Evolutionary conservation across 495 filamentous ascomycete genomes (phyloP), one percentile per base, ranked within the genome.

Genomic region (Cairneyella variabilis): DNA sequence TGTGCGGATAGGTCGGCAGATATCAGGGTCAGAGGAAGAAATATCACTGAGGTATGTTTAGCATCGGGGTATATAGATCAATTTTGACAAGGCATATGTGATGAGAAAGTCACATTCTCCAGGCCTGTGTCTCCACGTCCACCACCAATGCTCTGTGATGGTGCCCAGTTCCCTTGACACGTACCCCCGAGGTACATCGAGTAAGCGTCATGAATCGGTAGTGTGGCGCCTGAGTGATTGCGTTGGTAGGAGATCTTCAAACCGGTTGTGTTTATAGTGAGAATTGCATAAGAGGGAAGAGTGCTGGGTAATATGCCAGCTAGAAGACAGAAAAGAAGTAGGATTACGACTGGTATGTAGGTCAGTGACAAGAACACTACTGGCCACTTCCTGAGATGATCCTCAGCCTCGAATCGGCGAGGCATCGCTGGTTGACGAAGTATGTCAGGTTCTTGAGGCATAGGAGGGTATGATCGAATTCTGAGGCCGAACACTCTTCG

Each of bases 181-280:
- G 25, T 28, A 1, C 40, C 52, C 11, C n/a, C 39, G 22, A 57
- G 16, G 26, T 45, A 51, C 5, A 57, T 16, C n/a, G 11, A 47
- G 21, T 52, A 55, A 14, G 48, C 43, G 32, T 55, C 52, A 11
- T 40, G 43, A 12, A 55, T 55, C 1, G 52, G 43, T 3, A 55
- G 28, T 5, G 6, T 32, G 9, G 38, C 27, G 7, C 28, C 28
- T 14, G 9, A 14, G 28, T 18, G 22, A 5, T n/a, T 22, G 14
- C 3, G 1, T 9, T 32, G 16, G 37, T 34, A 48, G 10, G 32
- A 2, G 1, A 2, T 16, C 38, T 57, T 57, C 2, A 47, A 25
- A 1, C n/a, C 25, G 22, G 54, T 52, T 1, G 20, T 28, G 17
- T 52, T 53, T 17, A 57, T 30, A 18, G 14, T 36, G n/a, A 57